phyloP scores from a whole-genome alignment of 2,329 filamentous ascomycete species.

The Trichoderma pleuroti region DNA sequence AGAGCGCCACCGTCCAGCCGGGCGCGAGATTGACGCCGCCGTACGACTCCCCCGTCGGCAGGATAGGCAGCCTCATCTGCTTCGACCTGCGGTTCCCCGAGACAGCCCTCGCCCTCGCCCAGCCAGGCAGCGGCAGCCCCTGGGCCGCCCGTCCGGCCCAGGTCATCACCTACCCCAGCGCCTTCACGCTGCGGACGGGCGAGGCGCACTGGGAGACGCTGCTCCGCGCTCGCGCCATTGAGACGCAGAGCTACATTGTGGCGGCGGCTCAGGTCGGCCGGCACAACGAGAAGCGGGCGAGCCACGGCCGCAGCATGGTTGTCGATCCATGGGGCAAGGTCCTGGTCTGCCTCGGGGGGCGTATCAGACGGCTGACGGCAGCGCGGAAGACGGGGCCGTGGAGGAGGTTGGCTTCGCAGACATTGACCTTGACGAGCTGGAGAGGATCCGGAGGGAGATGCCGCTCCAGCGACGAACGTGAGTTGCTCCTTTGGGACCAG shows the following conservation, averaged over 20 bases:
- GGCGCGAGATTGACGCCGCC: conserved; percentile 63
- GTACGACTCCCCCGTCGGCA: conserved; percentile 69
- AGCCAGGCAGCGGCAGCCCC: conserved; percentile 31
- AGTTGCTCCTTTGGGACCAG: conserved; percentile 30
- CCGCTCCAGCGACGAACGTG: conserved; percentile 50
- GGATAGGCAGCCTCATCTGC: conserved; percentile 77
- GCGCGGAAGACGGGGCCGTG: conserved; percentile 39
- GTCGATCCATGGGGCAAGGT: conserved; percentile 84
- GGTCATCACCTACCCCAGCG: conserved; percentile 80
- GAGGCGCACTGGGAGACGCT: conserved; percentile 81
- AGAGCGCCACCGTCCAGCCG: conserved; percentile 61
- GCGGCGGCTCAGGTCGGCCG: conserved; percentile 76
- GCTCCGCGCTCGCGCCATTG: conserved; percentile 76
- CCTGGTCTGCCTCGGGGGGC: conserved; percentile 58
- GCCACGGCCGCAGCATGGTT: conserved; percentile 83
- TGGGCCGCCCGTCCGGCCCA: conserved; percentile 53
- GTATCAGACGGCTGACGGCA: conserved; percentile 42
- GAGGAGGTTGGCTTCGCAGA: conserved; percentile 54
- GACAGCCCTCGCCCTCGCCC: conserved; percentile 62
- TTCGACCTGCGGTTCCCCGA: conserved; percentile 89
- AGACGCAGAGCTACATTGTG: conserved; percentile 83
- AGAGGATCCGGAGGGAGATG: conserved; percentile 49
- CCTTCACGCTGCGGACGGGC: conserved; percentile 85
- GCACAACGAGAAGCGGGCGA: conserved; percentile 70
- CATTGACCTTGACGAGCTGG: conserved; percentile 47